Conservation (phyloP, 1,139 yeast species). For the Hemisphaericaspora subhashii region DNA sequence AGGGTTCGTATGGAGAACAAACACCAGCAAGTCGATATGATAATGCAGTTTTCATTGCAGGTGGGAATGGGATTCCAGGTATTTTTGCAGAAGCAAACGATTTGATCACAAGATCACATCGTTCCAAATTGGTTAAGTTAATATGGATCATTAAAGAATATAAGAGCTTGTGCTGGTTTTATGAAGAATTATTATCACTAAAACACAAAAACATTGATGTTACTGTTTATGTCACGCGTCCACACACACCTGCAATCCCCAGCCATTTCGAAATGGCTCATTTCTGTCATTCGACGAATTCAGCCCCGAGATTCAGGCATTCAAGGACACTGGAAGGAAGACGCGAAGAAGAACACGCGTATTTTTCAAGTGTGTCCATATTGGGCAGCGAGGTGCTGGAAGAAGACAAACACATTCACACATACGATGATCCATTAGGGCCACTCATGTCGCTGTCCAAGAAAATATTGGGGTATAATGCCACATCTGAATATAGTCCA, state of each 20-base stretch:
- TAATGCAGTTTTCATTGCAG: slow-evolving; percentile 38
- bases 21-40: slow-evolving; percentile 30
- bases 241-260: slow-evolving; percentile 13
- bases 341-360: neutral
- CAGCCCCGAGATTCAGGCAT: neutral
- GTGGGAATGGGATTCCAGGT: slow-evolving; percentile 49
- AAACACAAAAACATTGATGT: slow-evolving; percentile 30
- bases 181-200: slow-evolving; percentile 44
- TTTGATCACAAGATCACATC: slow-evolving; percentile 17
- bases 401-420: neutral
- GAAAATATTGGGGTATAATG: neutral
- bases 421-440: neutral
- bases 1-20: slow-evolving; percentile 44
- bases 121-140: slow-evolving; percentile 33
- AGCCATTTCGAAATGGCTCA: neutral
- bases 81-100: slow-evolving; percentile 39
- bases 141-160: slow-evolving; percentile 54
- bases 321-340: neutral
- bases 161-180: slow-evolving; percentile 49
- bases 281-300: neutral
- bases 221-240: slow-evolving; percentile 47
- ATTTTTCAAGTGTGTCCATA: neutral
- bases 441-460: neutral
- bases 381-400: neutral
- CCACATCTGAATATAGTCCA: neutral